Conservation (phyloP, 441 rosid species). For the Geranium incanum region DNA sequence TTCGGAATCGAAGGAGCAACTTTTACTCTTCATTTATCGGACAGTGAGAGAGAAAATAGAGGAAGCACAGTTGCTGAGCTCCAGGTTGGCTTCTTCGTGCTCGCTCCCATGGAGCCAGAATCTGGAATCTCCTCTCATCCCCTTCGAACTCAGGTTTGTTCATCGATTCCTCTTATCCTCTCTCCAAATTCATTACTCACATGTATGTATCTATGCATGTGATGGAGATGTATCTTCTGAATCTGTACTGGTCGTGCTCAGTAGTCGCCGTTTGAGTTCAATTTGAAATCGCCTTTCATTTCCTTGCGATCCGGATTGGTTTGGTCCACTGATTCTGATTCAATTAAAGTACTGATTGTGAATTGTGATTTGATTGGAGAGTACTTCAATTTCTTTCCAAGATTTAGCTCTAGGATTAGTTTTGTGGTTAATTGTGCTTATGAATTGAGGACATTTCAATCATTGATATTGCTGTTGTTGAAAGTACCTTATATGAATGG, state of each 20-base stretch:
- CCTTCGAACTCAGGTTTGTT: background rate
- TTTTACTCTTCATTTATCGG: background rate
- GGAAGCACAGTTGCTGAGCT: slow-evolving; percentile 1
- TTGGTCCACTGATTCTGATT: background rate
- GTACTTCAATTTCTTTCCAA: background rate
- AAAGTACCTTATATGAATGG: background rate
- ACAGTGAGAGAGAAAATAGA: background rate
- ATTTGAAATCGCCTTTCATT: background rate
- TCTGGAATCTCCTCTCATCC: background rate
- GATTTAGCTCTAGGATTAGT: background rate
- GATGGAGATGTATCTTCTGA: background rate
- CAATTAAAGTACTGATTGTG: background rate
- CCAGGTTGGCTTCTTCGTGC: slow-evolving; percentile 5
- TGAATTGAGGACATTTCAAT: background rate
- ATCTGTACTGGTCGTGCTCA: background rate
- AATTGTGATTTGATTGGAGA: background rate
- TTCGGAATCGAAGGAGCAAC: too few relatives aligned
- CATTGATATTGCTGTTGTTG: background rate
- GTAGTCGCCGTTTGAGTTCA: background rate
- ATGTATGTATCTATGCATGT: background rate
- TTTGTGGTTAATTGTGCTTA: background rate
- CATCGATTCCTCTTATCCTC: background rate
- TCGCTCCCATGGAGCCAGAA: slow-evolving; percentile 7
- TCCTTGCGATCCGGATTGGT: background rate
- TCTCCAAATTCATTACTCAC: background rate